Base-by-base conservation (phyloP, 2,329 filamentous ascomycete genomes). In the Coniosporium tulheliwenetii region DNA sequence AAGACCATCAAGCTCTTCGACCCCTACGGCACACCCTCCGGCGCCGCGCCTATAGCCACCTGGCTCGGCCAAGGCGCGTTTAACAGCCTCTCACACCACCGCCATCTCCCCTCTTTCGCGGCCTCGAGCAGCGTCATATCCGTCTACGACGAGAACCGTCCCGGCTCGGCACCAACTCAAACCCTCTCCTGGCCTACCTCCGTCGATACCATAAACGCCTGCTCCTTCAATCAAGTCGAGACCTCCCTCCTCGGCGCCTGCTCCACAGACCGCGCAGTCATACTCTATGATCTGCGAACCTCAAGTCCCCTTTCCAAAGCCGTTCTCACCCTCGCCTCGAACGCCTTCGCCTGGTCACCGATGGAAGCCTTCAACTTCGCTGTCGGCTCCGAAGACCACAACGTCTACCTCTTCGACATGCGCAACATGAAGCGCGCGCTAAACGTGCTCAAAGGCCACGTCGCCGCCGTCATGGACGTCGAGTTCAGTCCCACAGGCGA, bases 311-410 rank as follows among this genome's bases (percentile, higher is more conserved):
- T 96, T 13, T 74, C 82, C 47, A 87, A 87, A 55, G 80, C 83
- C 1, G 71, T 86, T 10, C 73, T 96, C 48, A 83, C 75, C 40
- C 81, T 98, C 49, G 77, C 86, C 32, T 81, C 77, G 44, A 95
- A 94, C 64, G 74, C 79, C 38, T 71, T 95, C 40, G 73, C 81
- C 36, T 98, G 89, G 85, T 95, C 95, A 50, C 91, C 91, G 0
- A 91, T 95, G 80, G 87, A 94, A 60, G 83, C 86, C 7, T 93
- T 93, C 69, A 94, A 96, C 64, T 80, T 96, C 54, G 89, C 86
- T 12, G 78, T 87, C 29, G 91, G 85, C 10, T 93, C 83, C 50
- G 91, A 98, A 66, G 91, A 96, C 55, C 89, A 95, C 65, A 93
- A 93, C 59, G 73, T 82, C 48, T 85, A 86, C 55, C 73, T 95